phyloP scores from a whole-genome alignment of 129 eudicot species.

The Solidago caesia region DNA sequence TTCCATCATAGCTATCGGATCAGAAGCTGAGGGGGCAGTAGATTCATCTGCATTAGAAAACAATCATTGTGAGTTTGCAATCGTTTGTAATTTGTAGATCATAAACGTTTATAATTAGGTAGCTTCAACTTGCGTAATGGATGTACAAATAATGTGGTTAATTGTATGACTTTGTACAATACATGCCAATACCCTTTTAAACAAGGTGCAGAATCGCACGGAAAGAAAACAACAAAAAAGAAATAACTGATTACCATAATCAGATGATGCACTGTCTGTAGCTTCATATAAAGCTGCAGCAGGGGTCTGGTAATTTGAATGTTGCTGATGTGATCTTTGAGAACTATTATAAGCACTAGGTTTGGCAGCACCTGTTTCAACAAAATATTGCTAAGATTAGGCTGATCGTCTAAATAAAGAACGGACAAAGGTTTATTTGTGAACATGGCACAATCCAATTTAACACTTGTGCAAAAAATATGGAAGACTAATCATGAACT shows the following conservation, averaged over 20 bases:
- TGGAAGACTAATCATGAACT: background rate
- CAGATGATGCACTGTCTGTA: slow-evolving; percentile 43
- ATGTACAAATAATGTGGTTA: background rate
- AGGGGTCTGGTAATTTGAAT: slow-evolving; percentile 65
- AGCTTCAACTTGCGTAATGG: background rate
- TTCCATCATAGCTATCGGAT: slow-evolving; percentile 85
- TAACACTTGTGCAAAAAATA: background rate
- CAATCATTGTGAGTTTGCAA: background rate
- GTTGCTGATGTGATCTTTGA: slow-evolving; percentile 50
- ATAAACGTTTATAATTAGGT: background rate
- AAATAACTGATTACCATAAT: slow-evolving; percentile 36
- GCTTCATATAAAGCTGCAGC: slow-evolving; percentile 80
- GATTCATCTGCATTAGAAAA: slow-evolving; percentile 42
- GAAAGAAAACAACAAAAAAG: slow-evolving; percentile 11
- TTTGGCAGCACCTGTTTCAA: slow-evolving; percentile 36
- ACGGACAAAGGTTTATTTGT: background rate
- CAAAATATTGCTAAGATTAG: slow-evolving; percentile 7
- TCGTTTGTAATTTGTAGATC: background rate
- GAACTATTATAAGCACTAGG: slow-evolving; percentile 31
- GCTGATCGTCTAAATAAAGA: background rate
- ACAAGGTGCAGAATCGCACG: background rate
- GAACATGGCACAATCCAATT: background rate
- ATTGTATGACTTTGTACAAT: background rate
- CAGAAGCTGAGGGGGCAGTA: slow-evolving; percentile 48
- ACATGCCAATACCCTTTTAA: background rate